Base-by-base conservation (phyloP, 1,139 yeast genomes). In the Hansenula sp. region DNA sequence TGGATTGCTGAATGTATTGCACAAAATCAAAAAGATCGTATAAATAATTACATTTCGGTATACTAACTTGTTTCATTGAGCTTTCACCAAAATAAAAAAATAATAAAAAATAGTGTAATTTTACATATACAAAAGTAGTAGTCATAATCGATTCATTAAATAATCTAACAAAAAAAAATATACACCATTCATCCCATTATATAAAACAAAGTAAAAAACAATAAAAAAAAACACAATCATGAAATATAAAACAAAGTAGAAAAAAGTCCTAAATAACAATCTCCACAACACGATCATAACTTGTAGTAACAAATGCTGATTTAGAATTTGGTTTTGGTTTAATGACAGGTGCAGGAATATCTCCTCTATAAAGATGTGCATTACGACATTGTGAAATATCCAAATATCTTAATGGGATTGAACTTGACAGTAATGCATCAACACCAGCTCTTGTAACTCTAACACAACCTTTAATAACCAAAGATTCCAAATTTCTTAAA, bases 1-100 rank as follows among this genome's bases (percentile, higher is more conserved):
- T 94, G 98, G 98, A 90, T 94, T 47, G 96, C 97, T 36, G 99
- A 94, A 68, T 94, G 99, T 69, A 84, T 84, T 65, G 90, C 92
- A 35, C 94, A 85, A 60, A 82, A 82, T 58, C 95, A 85, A 69
- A 82, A 83, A 65, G 86, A 81, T 57, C 78, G 89, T 65, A 82
- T 85, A 45, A 82, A 81, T 53, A 82, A 82, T 60, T 85, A 84
- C 60, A 84, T 84, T 43, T 70, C 89, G 37, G 92, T 83, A 34
- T 83, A 77, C 53, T 82, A 58, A 58, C 21, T 18, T n/a, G 18
- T 9, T 21, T 8, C 27, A 18, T 31, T 16, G 22, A 14, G 9
- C 9, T 11, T 24, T 7, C 10, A 29, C 16, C 20, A 7, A 17
- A 12, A 2, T 22, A 21, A 17, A n/a, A 17, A 4, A 10, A 9